Conservation (phyloP, 768 basidiomycete genomes). For the Boletus subparvulus region DNA sequence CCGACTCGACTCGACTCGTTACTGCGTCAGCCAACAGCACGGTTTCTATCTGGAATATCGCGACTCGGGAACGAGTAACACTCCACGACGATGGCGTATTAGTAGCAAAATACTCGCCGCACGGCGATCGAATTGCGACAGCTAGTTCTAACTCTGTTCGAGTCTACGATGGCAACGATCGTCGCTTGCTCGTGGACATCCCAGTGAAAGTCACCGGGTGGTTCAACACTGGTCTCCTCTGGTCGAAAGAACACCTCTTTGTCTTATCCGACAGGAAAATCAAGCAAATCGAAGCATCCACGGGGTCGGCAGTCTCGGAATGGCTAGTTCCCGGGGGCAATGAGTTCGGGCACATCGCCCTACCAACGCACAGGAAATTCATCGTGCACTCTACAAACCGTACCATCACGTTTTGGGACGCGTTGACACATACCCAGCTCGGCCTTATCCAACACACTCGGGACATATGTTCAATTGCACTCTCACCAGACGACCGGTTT, state of each 20-base stretch:
- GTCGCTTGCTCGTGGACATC: not conserved
- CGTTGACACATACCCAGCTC: not conserved
- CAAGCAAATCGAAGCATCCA: not conserved
- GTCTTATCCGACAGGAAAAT: not conserved
- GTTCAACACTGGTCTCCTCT: slow-evolving; percentile 4
- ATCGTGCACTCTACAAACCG: not conserved
- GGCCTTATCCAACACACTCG: not conserved
- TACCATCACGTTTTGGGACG: not conserved
- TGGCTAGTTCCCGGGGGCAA: not conserved
- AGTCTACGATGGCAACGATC: not conserved
- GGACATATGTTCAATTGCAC: not conserved
- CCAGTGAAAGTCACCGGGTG: too few species aligned
- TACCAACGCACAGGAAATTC: not conserved
- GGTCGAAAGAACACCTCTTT: slow-evolving; percentile 1
- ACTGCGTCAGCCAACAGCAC: too few species aligned
- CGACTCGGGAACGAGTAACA: too few species aligned
- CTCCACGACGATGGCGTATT: too few species aligned
- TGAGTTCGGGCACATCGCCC: too few species aligned
- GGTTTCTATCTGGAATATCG: too few species aligned
- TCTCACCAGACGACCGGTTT: not conserved
- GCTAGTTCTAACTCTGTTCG: not conserved
- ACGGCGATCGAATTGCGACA: slow-evolving; percentile 1
- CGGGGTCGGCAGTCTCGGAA: not conserved
- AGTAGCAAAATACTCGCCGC: not conserved
- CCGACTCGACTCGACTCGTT: too few species aligned